Evolutionary conservation across 164 flowering plant genomes (phyloP).

Genomic region (Berberis thunbergii): DNA sequence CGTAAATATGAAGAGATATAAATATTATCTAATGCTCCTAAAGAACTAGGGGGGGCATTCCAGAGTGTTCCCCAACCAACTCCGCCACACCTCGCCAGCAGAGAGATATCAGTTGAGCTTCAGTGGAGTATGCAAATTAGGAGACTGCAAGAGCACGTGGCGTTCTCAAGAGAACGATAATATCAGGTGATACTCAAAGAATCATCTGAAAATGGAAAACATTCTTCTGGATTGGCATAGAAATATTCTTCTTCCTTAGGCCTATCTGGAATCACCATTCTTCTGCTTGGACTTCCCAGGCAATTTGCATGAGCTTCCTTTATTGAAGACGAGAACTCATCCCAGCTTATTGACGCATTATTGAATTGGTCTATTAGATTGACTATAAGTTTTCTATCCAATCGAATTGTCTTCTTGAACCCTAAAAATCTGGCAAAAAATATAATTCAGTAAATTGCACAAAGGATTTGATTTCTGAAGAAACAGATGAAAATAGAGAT

Average conservation of each 20-base stretch:
- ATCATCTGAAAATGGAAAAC: slow-evolving; percentile 39
- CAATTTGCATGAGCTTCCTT: slow-evolving; percentile 53
- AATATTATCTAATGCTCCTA: neutral
- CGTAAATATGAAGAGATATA: slow-evolving; percentile 1
- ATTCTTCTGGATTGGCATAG: slow-evolving; percentile 80
- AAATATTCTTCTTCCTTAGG: slow-evolving; percentile 91
- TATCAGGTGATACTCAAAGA: slow-evolving; percentile 12
- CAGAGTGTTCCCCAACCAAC: neutral
- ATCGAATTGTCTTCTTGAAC: slow-evolving; percentile 59
- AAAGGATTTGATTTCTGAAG: too few relatives aligned
- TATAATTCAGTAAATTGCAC: neutral
- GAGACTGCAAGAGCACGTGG: neutral
- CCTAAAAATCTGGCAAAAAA: slow-evolving; percentile 55
- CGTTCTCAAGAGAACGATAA: neutral
- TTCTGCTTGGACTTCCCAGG: slow-evolving; percentile 56
- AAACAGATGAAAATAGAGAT: too few relatives aligned
- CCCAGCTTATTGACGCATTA: slow-evolving; percentile 52
- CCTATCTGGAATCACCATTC: slow-evolving; percentile 64
- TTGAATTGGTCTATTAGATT: slow-evolving; percentile 62
- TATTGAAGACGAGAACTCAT: slow-evolving; percentile 59
- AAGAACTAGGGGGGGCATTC: neutral
- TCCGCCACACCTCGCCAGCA: neutral
- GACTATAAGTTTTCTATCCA: slow-evolving; percentile 65
- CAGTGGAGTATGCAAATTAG: neutral
- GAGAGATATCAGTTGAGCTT: neutral